Evolutionary conservation across 139 green algal species (phyloP), one percentile per base, ranked within the genome.

Genomic region (Volvox africanus): DNA sequence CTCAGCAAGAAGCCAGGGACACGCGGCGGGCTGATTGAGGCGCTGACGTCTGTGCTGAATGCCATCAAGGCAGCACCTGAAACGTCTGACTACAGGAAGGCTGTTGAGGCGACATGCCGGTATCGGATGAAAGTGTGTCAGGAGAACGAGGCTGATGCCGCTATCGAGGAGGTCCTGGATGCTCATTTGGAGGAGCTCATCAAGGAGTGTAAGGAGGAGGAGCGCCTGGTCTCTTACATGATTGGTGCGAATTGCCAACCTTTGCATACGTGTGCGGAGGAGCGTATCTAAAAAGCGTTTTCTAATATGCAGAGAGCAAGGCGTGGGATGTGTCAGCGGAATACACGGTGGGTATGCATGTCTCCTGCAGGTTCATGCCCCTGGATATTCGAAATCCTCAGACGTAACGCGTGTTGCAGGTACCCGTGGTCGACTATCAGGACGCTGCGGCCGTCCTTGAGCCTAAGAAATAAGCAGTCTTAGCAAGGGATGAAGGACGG

Each of bases 111-210:
- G 32, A 94, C 92, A 0, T 75, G 55, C 32, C 37, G 92, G 21
- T 95, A 96, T 73, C 85, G 94, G 50, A 82, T 95, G 24, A 92
- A 92, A 84, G 94, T 96, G 18, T 93, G 92, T 86, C 81, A 93
- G 67, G 69, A 92, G 44, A 96, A 96, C 75, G 90, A 93, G 55
- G 86, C 90, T 26, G 91, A 96, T 44, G 78, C 76, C n/a, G 94
- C 90, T 13, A 82, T 96, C 20, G 94, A 96, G 92, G 93, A 96
- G 82, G 94, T 96, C 69, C 91, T 96, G 17, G 94, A 96, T 68
- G 87, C 88, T 14, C 94, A 96, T 61, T 61, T 96, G 76, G 94
- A 96, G 89, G 94, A 96, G 94, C 86, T 94, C 0, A 94, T 96
- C 55, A 80, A 93, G 61, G 94, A 96, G 73, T 91, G 79, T 24